Conservation (phyloP, 305 asterid species). For the Plantago lanceolata region DNA sequence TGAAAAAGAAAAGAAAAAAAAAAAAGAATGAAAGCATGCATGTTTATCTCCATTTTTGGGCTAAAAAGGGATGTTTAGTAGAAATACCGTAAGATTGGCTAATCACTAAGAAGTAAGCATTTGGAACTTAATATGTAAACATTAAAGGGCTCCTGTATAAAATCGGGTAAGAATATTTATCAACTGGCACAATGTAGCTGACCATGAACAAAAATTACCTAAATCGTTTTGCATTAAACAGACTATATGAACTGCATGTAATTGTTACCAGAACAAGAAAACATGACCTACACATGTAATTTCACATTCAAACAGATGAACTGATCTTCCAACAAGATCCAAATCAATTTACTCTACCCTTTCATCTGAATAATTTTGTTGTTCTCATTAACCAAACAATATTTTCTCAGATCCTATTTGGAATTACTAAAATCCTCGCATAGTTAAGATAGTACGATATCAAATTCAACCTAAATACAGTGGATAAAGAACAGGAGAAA, state of each 20-base stretch:
- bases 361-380: conserved; percentile 1
- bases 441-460: background rate
- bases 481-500: conserved; percentile 3
- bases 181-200: too few relatives aligned
- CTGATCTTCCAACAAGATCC: background rate
- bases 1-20: too few relatives aligned
- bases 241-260: background rate
- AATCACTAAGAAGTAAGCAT: too few relatives aligned
- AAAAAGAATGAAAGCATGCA: background rate
- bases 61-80: too few relatives aligned
- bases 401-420: background rate
- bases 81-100: too few relatives aligned
- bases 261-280: background rate
- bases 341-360: background rate
- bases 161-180: too few relatives aligned
- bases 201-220: too few relatives aligned
- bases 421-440: conserved; percentile 1
- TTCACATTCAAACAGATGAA: too few relatives aligned
- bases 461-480: conserved; percentile 5
- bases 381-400: conserved; percentile 2
- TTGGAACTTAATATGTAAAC: too few relatives aligned
- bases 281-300: background rate
- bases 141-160: too few relatives aligned
- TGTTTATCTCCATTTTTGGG: background rate
- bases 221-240: too few relatives aligned